Percentiles rank a stretch among this genome's conserved stretches.
Conservation (phyloP, 1,284 basidiomycete genomes). For the Mrakiaceae sp. region DNA sequence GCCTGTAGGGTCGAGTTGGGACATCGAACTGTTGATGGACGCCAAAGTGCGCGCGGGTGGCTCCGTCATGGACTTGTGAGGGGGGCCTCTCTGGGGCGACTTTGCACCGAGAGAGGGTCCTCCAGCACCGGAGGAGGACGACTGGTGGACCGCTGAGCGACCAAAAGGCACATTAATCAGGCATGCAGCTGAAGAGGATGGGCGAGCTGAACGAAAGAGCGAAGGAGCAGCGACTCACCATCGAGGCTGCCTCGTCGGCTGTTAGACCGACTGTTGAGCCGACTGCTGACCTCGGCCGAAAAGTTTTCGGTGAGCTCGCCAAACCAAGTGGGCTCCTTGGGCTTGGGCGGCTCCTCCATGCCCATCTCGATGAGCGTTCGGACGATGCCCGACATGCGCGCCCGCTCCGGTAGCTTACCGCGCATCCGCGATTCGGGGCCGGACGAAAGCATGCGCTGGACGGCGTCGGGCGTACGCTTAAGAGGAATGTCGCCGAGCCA, state of each 20-base stretch:
- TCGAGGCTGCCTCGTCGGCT: not conserved
- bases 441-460: conserved; percentile 30
- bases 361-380: conserved; percentile 29
- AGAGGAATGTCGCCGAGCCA: conserved; percentile 41
- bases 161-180: no score
- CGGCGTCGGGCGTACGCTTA: conserved; percentile 39
- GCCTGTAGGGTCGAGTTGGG: no score
- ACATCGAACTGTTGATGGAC: no score
- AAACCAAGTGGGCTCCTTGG: conserved; percentile 28
- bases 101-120: no score
- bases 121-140: no score
- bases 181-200: not conserved
- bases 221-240: conserved; percentile 10
- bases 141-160: no score
- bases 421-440: conserved; percentile 20
- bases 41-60: no score
- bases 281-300: not conserved
- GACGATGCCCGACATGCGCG: conserved; percentile 30
- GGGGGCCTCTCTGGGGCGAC: no score
- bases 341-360: conserved; percentile 29
- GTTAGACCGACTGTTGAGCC: conserved; percentile 17
- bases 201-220: not conserved
- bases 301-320: conserved; percentile 4
- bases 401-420: conserved; percentile 19
- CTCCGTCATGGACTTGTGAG: no score